These are phyloP conservation scores for Salpingoeca rosetta DNA, from an alignment of 78 protist genomes.

Conservation along the genomic window DNA sequence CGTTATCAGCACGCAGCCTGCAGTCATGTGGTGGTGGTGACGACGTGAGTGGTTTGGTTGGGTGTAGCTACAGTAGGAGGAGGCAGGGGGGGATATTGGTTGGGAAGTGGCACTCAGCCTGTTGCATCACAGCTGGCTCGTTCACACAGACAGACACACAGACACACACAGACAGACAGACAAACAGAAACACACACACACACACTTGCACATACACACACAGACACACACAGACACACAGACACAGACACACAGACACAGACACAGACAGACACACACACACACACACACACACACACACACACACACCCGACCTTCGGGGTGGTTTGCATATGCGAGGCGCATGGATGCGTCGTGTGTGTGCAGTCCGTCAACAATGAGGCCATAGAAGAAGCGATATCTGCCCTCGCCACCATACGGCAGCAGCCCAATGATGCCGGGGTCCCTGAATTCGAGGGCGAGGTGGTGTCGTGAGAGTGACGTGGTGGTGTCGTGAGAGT, in stretches of 20 bases:
- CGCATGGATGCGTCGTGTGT: background rate
- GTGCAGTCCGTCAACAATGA: background rate
- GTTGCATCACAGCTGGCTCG: too few species aligned
- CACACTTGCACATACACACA: background rate
- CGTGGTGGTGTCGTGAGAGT: too few species aligned
- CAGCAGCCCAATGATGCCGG: background rate
- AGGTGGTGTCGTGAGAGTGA: too few species aligned
- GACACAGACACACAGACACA: too few species aligned
- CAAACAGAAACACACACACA: background rate
- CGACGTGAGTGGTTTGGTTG: too few species aligned
- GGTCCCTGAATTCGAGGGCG: background rate
- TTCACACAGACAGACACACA: background rate
- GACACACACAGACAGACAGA: background rate
- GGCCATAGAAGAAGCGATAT: background rate
- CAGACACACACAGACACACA: background rate
- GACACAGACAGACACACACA: too few species aligned
- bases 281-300: too few species aligned
- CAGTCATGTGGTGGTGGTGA: too few species aligned
- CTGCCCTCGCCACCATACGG: background rate
- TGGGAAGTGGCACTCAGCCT: too few species aligned
- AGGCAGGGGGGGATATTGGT: too few species aligned
- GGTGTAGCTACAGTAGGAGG: too few species aligned
- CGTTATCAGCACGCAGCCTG: conserved; percentile 19
- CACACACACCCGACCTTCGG: background rate
- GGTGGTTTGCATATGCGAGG: background rate